Evolutionary conservation across 2,329 filamentous ascomycete genomes (phyloP), one percentile per base, ranked within the genome.

Genomic region (Nemania serpens): DNA sequence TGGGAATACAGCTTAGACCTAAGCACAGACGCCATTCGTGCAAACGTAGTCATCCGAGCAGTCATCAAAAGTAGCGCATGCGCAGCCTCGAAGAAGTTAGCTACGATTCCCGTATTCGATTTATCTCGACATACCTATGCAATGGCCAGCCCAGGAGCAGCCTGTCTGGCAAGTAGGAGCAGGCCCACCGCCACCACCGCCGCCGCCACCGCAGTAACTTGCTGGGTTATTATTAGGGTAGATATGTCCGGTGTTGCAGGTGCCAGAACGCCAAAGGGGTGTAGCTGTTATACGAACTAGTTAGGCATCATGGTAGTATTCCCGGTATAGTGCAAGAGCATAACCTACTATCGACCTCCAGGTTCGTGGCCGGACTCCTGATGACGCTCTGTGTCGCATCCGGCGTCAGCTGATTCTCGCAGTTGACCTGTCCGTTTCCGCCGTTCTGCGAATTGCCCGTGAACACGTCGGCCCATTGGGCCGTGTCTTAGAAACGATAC

Each of bases 401-500:
- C 1, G 74, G 72, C 5, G 75, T 77, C 56, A 78, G 66, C 11
- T 50, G 58, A 43, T 75, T 61, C 66, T 78, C 75, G 58, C 77
- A 79, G 6, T 71, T 22, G 37, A 76, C 63, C 66, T 78, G 75
- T 13, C 66, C 63, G 11, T 68, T 51, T 22, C 74, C 76, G 10
- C 74, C 75, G 43, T 71, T 65, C 2, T 68, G 63, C 15, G 65
- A 73, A 12, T 69, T 73, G 2, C 77, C 76, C 10, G 74, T 75
- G 74, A 76, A 78, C 52, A 78, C 69, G 54, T 78, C 76, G 50
- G 76, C 71, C 69, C 70, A 76, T 39, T 75, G 64, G 20, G 18
- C 58, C 15, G 53, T 60, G 48, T 34, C 62, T 64, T 51, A 2
- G 10, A 12, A 18, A 49, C n/a, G 22, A 43, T 3, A 39, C 13